phyloP scores from a whole-genome alignment of 2,329 filamentous ascomycete species.

The Thermoascus crustaceus region DNA sequence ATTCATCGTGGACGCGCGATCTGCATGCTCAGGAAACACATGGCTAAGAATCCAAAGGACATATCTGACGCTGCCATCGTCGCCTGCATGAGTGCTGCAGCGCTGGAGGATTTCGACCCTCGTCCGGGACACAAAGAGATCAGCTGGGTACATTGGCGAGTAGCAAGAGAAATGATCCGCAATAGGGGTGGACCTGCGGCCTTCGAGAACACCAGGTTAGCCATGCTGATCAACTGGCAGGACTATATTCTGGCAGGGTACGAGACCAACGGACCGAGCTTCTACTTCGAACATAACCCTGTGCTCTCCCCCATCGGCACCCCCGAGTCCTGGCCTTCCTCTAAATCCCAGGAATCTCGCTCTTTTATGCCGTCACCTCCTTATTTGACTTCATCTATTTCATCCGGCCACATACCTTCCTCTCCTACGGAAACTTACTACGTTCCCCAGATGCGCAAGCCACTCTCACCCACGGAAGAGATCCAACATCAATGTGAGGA shows the following conservation, averaged over 20 bases:
- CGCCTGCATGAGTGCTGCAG: slow-evolving; percentile 32
- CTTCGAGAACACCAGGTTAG: slow-evolving; percentile 29
- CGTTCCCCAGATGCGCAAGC: slow-evolving; percentile 4
- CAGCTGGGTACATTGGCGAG: slow-evolving; percentile 35
- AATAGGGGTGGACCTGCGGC: slow-evolving; percentile 28
- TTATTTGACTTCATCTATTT: slow-evolving; percentile 31
- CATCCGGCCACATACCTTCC: slow-evolving; percentile 2
- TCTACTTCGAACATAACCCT: slow-evolving; percentile 24
- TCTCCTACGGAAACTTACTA: slow-evolving; percentile 7
- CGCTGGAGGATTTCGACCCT: slow-evolving; percentile 33
- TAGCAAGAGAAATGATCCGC: slow-evolving; percentile 30
- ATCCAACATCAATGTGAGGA: slow-evolving; percentile 28
- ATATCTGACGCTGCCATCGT: slow-evolving; percentile 32
- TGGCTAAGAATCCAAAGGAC: slow-evolving; percentile 22
- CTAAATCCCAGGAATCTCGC: slow-evolving; percentile 1
- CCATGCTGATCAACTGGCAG: slow-evolving; percentile 36
- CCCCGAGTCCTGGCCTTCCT: slow-evolving; percentile 4
- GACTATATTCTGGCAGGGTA: slow-evolving; percentile 35
- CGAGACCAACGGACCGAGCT: slow-evolving; percentile 25
- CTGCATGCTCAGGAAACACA: slow-evolving; percentile 27
- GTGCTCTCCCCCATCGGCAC: slow-evolving; percentile 4
- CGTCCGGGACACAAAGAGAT: slow-evolving; percentile 28
- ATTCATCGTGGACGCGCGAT: slow-evolving; percentile 25
- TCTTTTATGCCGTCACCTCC: slow-evolving; percentile 17
- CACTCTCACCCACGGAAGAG: slow-evolving; percentile 20